A percentile compares a stretch with the other conserved stretches of the same genome.
phyloP scores from a whole-genome alignment of 2,329 filamentous ascomycete genomes.

The Pyricularia grisea region DNA sequence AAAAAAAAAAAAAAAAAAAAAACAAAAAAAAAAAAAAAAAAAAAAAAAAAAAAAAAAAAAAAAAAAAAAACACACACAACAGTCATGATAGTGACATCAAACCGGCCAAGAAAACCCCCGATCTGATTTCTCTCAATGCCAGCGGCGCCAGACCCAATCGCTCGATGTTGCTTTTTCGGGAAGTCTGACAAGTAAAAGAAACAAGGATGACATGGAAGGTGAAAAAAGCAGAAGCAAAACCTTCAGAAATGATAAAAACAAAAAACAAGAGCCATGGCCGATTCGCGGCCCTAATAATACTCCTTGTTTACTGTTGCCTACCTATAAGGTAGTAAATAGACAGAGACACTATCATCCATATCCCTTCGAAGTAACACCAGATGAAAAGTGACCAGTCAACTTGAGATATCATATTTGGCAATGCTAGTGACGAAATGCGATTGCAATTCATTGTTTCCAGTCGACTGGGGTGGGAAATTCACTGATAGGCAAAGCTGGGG shows the following conservation, averaged over 20 bases:
- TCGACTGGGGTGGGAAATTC: background rate
- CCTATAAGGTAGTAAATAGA: background rate
- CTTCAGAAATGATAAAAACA: background rate
- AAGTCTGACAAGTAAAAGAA: slow-evolving; percentile 7
- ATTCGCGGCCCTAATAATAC: background rate
- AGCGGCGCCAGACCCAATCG: slow-evolving; percentile 8
- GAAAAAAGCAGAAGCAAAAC: background rate
- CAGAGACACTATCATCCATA: background rate
- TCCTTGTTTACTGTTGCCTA: background rate
- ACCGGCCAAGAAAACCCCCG: background rate
- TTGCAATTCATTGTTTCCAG: background rate
- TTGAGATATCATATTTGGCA: background rate
- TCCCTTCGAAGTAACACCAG: background rate
- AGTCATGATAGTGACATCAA: background rate
- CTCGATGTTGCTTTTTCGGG: too few relatives aligned
- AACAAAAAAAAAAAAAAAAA: background rate
- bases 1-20: too few relatives aligned
- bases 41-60: slow-evolving; percentile 7
- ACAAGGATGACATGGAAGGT: background rate
- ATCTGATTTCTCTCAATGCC: background rate
- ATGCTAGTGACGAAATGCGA: background rate
- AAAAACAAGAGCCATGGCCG: background rate
- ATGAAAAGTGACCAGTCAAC: background rate
- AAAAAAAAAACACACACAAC: too few relatives aligned
- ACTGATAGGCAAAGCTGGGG: background rate